These are phyloP conservation scores for Lachnellula willkommii DNA, from an alignment of 2,329 filamentous ascomycete genomes.

Conservation along the genomic window DNA sequence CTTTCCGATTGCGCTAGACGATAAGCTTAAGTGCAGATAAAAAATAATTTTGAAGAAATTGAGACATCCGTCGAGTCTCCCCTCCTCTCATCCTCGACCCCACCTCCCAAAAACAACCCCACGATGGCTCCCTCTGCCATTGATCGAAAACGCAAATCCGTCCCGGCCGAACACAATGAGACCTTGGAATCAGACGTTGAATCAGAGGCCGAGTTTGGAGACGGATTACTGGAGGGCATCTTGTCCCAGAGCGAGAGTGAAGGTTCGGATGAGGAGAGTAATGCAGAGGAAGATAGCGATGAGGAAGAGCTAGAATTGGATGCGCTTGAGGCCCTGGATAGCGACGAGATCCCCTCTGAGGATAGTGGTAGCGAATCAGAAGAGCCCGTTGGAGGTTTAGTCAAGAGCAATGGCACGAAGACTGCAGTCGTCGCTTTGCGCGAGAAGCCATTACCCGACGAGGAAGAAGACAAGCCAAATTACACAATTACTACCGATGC, in stretches of 20 bases:
- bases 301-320: constrained; percentile 39
- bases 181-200: constrained; percentile 39
- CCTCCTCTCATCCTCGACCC: not conserved
- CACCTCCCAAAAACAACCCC: constrained; percentile 5
- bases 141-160: constrained; percentile 57
- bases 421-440: constrained; percentile 29
- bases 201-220: constrained; percentile 57
- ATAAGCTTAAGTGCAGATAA: constrained; percentile 10
- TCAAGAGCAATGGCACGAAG: constrained; percentile 36
- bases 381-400: constrained; percentile 36
- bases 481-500: constrained; percentile 68
- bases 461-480: constrained; percentile 40
- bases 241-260: constrained; percentile 52
- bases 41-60: constrained; percentile 14
- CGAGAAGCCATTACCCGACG: constrained; percentile 26
- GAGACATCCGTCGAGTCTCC: not conserved
- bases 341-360: constrained; percentile 44
- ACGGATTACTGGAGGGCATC: constrained; percentile 50
- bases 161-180: constrained; percentile 47
- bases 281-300: constrained; percentile 41
- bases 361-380: constrained; percentile 29
- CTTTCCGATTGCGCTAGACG: not conserved
- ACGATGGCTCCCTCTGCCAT: constrained; percentile 27
- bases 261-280: constrained; percentile 49
- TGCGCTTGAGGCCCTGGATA: constrained; percentile 40